These are phyloP conservation scores for Ustilago sp. DNA, from an alignment of 1,284 basidiomycete genomes.

Conservation along the genomic window DNA sequence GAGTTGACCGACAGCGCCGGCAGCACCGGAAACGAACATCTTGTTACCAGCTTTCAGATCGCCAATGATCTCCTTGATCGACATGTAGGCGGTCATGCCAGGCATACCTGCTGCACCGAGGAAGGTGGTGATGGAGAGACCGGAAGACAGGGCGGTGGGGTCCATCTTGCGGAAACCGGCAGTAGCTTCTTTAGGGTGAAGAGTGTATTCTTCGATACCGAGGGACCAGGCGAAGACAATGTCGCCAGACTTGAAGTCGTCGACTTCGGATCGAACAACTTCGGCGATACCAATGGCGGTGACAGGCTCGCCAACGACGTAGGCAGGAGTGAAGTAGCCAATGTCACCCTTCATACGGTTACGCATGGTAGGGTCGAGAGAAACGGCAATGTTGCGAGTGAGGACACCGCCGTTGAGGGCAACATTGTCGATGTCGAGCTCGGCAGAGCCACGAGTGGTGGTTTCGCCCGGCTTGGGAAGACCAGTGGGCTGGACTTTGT, in stretches of 20 bases:
- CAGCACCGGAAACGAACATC: conserved; percentile 62
- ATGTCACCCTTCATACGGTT: conserved; percentile 53
- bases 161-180: conserved; percentile 39
- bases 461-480: conserved; percentile 46
- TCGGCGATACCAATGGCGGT: conserved; percentile 46
- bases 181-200: conserved; percentile 18
- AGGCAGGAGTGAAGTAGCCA: conserved; percentile 43
- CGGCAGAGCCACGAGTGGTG: conserved; percentile 22
- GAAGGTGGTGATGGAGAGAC: conserved; percentile 57
- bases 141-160: conserved; percentile 16
- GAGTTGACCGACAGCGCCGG: conserved; percentile 67
- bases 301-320: conserved; percentile 35
- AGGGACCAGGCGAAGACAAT: conserved; percentile 35
- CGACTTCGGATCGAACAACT: conserved; percentile 35
- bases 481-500: conserved; percentile 40
- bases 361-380: conserved; percentile 54
- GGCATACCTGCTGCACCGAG: conserved; percentile 69
- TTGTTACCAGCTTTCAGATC: conserved; percentile 53
- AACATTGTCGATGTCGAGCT: conserved; percentile 45
- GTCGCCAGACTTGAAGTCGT: conserved; percentile 27
- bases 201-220: conserved; percentile 45
- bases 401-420: conserved; percentile 47
- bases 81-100: conserved; percentile 67
- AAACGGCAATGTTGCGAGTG: conserved; percentile 47
- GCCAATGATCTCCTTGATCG: conserved; percentile 62